Conservation (phyloP, 2,329 filamentous ascomycete species). For the Aspergillus unguis region DNA sequence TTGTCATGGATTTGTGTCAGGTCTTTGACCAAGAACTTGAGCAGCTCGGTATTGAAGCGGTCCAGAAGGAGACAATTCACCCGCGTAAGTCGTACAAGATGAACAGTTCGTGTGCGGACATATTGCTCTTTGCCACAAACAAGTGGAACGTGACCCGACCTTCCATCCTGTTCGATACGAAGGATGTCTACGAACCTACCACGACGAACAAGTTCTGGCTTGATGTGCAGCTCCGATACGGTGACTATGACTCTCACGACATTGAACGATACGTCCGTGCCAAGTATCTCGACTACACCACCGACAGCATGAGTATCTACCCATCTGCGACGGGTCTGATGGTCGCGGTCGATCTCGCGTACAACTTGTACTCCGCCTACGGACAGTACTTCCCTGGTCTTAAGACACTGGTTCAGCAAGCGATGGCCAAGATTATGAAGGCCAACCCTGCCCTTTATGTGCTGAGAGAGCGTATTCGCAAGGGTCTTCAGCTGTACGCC, state of each 20-base stretch:
- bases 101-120: slow-evolving; percentile 98
- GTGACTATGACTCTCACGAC: slow-evolving; percentile 98
- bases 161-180: slow-evolving; percentile 90
- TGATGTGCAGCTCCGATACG: slow-evolving; percentile 92
- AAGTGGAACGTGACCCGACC: slow-evolving; percentile 98
- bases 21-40: slow-evolving; percentile 98
- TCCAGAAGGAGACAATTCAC: slow-evolving; percentile 98
- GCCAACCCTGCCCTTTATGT: slow-evolving; percentile 96
- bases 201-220: slow-evolving; percentile 99
- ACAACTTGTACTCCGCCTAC: slow-evolving; percentile 97
- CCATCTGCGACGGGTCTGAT: slow-evolving; percentile 94
- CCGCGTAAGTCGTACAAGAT: slow-evolving; percentile 99
- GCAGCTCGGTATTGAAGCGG: slow-evolving; percentile 90
- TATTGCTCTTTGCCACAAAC: slow-evolving; percentile 92
- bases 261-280: slow-evolving; percentile 96
- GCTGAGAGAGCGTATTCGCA: slow-evolving; percentile 92
- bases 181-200: slow-evolving; percentile 88
- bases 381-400: slow-evolving; percentile 98
- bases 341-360: slow-evolving; percentile 95
- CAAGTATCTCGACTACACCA: slow-evolving; percentile 98
- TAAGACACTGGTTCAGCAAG: slow-evolving; percentile 92
- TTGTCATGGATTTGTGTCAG: slow-evolving; percentile 98
- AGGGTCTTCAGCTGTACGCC: slow-evolving; percentile 95
- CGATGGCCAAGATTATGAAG: slow-evolving; percentile 99
- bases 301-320: slow-evolving; percentile 98